phyloP scores from a whole-genome alignment of 2,329 filamentous ascomycete genomes.

The Endoconidiophora polonica region DNA sequence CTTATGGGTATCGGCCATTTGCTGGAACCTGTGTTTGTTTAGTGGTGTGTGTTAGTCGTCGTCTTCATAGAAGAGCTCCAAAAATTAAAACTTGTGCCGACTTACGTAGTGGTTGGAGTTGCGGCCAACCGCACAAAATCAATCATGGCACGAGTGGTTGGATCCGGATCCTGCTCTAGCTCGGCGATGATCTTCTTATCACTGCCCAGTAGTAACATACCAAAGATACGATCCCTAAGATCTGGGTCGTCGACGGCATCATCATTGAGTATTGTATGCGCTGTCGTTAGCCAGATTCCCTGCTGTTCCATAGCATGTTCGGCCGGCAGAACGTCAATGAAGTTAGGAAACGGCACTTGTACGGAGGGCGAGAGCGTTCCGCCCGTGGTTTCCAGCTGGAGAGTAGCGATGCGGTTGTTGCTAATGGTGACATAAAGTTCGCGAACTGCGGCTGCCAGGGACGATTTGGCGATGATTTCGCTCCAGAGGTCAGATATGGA shows the following conservation, averaged over 20 bases:
- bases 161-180: conserved; percentile 65
- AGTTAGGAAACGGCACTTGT: conserved; percentile 49
- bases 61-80: not conserved
- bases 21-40: conserved; percentile 33
- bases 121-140: conserved; percentile 60
- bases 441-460: conserved; percentile 65
- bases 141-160: conserved; percentile 59
- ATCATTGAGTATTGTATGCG: conserved; percentile 53
- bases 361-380: conserved; percentile 44
- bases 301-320: conserved; percentile 52
- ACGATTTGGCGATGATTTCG: conserved; percentile 54
- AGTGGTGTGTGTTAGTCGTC: not conserved
- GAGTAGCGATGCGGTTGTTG: conserved; percentile 68
- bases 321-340: conserved; percentile 55
- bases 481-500: conserved; percentile 52
- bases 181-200: conserved; percentile 57
- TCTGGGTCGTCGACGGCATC: conserved; percentile 50
- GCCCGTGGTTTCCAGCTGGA: conserved; percentile 51
- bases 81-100: conserved; percentile 11
- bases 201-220: conserved; percentile 68
- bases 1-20: conserved; percentile 52
- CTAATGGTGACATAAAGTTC: conserved; percentile 71
- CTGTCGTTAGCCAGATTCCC: conserved; percentile 75
- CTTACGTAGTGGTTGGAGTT: conserved; percentile 47
- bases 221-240: conserved; percentile 71